Conservation (phyloP, 768 basidiomycete genomes). For the Leucosporidium yakuticum region DNA sequence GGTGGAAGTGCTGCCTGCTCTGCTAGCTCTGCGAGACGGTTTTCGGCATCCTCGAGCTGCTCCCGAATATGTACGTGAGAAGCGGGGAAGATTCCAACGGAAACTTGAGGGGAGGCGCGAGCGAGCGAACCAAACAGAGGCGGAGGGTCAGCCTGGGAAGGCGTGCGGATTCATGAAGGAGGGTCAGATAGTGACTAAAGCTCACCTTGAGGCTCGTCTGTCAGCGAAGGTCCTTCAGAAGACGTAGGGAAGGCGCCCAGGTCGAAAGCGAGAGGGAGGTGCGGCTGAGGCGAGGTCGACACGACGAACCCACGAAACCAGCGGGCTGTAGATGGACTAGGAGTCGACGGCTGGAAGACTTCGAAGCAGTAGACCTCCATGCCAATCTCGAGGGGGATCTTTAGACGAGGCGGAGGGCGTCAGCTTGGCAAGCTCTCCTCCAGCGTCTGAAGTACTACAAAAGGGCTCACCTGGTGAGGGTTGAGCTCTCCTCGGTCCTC, state of each 20-base stretch:
- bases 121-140: not conserved
- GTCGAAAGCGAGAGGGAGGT: conserved; percentile 13
- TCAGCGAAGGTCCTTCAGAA: conserved; percentile 12
- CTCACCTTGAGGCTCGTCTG: conserved; percentile 23
- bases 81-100: conserved; percentile 41
- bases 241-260: conserved; percentile 56
- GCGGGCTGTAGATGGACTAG: conserved; percentile 46
- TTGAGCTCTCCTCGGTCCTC: conserved; percentile 24
- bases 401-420: not conserved
- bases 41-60: conserved; percentile 35
- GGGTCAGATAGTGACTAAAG: too few species aligned
- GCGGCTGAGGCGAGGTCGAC: conserved; percentile 20
- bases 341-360: conserved; percentile 40
- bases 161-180: too few species aligned
- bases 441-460: not conserved
- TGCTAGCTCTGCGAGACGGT: conserved; percentile 13
- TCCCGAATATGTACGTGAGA: conserved; percentile 36
- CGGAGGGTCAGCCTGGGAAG: not conserved
- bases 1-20: not conserved
- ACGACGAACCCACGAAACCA: conserved; percentile 90
- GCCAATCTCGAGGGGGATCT: conserved; percentile 71
- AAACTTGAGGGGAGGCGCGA: conserved; percentile 16
- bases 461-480: conserved; percentile 7
- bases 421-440: not conserved
- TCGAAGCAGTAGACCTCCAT: conserved; percentile 98